Percentiles rank a stretch among this genome's conserved stretches.
phyloP scores from a whole-genome alignment of 805 yeast genomes.

The Kluyveromyces wickerhamii region DNA sequence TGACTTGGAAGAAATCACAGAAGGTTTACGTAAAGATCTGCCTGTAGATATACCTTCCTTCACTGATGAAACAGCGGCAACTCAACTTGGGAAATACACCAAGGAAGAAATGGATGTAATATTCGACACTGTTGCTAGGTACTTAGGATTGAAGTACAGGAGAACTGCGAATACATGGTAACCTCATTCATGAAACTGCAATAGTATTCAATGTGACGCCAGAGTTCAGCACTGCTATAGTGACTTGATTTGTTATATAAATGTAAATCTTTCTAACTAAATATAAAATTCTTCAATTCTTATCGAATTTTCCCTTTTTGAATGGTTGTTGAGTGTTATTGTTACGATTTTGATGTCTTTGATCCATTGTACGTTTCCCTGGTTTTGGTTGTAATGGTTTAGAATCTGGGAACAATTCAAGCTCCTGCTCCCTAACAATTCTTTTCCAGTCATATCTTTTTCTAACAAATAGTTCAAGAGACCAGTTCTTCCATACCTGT shows the following conservation, averaged over 20 bases:
- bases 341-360: not conserved
- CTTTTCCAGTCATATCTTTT: conserved; percentile 79
- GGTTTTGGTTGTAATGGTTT: conserved; percentile 26
- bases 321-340: not conserved
- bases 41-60: conserved; percentile 32
- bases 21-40: conserved; percentile 36
- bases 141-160: conserved; percentile 53
- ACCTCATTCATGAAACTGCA: no score
- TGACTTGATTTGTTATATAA: not conserved
- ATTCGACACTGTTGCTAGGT: conserved; percentile 59
- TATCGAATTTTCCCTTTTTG: not conserved
- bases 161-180: conserved; percentile 47
- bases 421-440: conserved; percentile 46
- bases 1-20: conserved; percentile 42
- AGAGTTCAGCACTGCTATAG: no score
- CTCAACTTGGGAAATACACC: conserved; percentile 27
- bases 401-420: conserved; percentile 32
- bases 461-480: conserved; percentile 68
- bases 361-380: conserved; percentile 1
- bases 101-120: conserved; percentile 45
- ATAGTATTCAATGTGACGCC: no score
- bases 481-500: conserved; percentile 94
- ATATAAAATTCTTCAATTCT: not conserved
- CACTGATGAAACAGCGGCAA: conserved; percentile 23
- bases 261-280: not conserved